Evolutionary conservation across 148 eudicot species (phyloP).

Genomic region (Camellia japonica): DNA sequence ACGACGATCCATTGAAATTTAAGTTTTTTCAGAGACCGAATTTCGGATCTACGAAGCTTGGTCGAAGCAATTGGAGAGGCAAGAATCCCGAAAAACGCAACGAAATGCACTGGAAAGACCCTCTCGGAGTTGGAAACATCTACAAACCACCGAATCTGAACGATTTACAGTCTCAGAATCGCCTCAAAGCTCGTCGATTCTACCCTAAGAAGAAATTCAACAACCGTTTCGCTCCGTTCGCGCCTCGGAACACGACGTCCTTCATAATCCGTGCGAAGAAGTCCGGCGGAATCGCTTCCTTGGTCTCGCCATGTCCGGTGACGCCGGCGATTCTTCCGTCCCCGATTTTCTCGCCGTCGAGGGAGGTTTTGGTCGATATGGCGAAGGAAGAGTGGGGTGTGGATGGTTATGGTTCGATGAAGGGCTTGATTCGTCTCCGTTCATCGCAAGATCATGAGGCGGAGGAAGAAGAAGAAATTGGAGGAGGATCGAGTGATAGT

Average conservation of each 20-base stretch:
- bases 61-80: constrained; percentile 1
- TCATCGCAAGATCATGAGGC: constrained; percentile 17
- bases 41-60: constrained; percentile 4
- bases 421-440: constrained; percentile 29
- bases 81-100: neutral
- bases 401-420: constrained; percentile 36
- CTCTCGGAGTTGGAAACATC: constrained; percentile 2
- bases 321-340: constrained; percentile 33
- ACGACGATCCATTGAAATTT: neutral
- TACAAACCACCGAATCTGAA: constrained; percentile 7
- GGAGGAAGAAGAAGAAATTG: constrained; percentile 21
- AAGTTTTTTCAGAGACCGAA: neutral
- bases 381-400: constrained; percentile 42
- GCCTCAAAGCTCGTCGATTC: constrained; percentile 15
- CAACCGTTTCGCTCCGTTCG: constrained; percentile 26
- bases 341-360: constrained; percentile 26
- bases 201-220: constrained; percentile 23
- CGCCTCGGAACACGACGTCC: constrained; percentile 35
- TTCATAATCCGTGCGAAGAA: constrained; percentile 34
- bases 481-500: constrained; percentile 24
- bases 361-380: constrained; percentile 31
- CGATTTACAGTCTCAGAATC: constrained; percentile 17
- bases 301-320: constrained; percentile 36
- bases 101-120: constrained; percentile 13
- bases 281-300: constrained; percentile 27